phyloP scores from a whole-genome alignment of 2,329 filamentous ascomycete species.

The Fusarium camptoceras region DNA sequence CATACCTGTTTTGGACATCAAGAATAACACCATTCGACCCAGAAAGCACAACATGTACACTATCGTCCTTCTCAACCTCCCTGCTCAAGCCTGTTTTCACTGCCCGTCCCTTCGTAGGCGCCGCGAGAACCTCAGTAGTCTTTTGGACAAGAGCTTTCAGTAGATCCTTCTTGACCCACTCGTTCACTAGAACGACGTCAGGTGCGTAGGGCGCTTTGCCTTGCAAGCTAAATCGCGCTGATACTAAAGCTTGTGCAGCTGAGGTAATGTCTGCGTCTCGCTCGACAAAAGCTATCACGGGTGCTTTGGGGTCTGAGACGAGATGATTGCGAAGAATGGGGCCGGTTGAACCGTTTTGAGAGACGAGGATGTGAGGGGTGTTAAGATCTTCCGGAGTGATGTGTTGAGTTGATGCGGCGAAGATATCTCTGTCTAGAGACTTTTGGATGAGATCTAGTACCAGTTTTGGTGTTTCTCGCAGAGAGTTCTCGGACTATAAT shows the following conservation, averaged over 20 bases:
- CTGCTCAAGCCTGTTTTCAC: neutral
- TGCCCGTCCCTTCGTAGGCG: neutral
- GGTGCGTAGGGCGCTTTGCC: conserved; percentile 40
- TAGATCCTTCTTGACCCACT: conserved; percentile 42
- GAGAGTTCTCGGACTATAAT: neutral
- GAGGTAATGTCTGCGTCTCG: conserved; percentile 35
- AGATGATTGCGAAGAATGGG: conserved; percentile 11
- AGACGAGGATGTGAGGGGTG: conserved; percentile 17
- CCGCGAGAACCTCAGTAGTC: conserved; percentile 11
- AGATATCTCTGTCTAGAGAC: conserved; percentile 21
- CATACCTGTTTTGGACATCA: conserved; percentile 23
- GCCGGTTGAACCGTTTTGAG: conserved; percentile 8
- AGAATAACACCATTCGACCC: conserved; percentile 20
- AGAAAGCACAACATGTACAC: conserved; percentile 20
- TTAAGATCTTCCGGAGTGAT: conserved; percentile 2
- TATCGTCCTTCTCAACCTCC: conserved; percentile 21
- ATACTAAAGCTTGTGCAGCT: conserved; percentile 30
- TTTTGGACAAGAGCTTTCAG: conserved; percentile 27
- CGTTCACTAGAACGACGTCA: conserved; percentile 38
- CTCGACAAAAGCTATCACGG: conserved; percentile 35
- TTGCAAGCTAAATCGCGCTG: conserved; percentile 26
- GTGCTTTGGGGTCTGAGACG: conserved; percentile 10
- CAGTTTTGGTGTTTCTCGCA: conserved; percentile 13
- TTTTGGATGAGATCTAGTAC: conserved; percentile 15
- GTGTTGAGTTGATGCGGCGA: conserved; percentile 4